Conservation (phyloP, 805 yeast genomes). For the Yarrowia alimentaria region DNA sequence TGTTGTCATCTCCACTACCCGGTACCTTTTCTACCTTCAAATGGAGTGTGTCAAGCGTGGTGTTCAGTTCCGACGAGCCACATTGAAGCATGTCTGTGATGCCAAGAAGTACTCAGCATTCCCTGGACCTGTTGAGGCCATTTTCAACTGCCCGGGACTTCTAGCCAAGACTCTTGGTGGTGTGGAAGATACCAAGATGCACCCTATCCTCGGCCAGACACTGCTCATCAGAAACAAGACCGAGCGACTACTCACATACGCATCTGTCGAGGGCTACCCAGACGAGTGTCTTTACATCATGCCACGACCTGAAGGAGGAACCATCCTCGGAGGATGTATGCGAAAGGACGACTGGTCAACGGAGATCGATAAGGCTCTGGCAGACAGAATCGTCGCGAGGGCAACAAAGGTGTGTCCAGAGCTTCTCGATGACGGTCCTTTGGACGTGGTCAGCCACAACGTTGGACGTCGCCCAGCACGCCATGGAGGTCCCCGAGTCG, state of each 20-base stretch:
- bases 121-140: conserved; percentile 43
- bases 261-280: conserved; percentile 6
- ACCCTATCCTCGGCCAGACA: conserved; percentile 73
- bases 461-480: conserved; percentile 78
- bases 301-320: conserved; percentile 28
- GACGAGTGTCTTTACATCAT: conserved; percentile 25
- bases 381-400: conserved; percentile 60
- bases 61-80: conserved; percentile 49
- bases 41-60: conserved; percentile 49
- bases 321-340: conserved; percentile 68
- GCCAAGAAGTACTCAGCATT: conserved; percentile 40
- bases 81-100: conserved; percentile 54
- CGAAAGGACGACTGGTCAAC: conserved; percentile 64
- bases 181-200: conserved; percentile 57
- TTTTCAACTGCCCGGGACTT: conserved; percentile 76
- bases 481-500: conserved; percentile 73
- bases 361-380: conserved; percentile 56
- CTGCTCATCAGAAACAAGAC: conserved; percentile 22
- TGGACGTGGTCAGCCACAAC: conserved; percentile 59
- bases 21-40: conserved; percentile 51
- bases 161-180: conserved; percentile 66
- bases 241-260: conserved; percentile 12
- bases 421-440: conserved; percentile 38
- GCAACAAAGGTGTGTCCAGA: conserved; percentile 50
- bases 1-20: conserved; percentile 73